Base-by-base conservation (phyloP, 2,329 filamentous ascomycete genomes). In the Nothophoma quercina region DNA sequence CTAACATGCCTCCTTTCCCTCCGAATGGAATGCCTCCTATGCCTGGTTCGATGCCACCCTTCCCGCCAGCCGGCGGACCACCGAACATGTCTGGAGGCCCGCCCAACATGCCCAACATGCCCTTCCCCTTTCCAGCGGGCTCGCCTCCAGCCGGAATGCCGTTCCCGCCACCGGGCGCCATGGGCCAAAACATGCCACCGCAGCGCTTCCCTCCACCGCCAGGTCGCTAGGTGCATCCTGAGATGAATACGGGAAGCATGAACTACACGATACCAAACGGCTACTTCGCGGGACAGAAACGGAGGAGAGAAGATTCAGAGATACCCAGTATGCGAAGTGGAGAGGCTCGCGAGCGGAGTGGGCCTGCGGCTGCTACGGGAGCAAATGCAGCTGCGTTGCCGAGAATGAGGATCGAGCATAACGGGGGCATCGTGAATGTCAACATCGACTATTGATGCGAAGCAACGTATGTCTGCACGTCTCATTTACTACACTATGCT, bases 161-260 rank as follows among this genome's bases (percentile, higher is more conserved):
- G 1, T 74, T 75, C 48, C 72, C 74, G n/a, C 74, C 73, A 8
- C 75, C 74, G 13, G 64, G 64, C 18, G 65, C 60, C 7, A 70
- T 74, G 64, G 70, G 70, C 13, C n/a, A n/a, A n/a, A 43, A 51
- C 3, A 63, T 68, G 60, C 64, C 64, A 2, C 65, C 63, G 21
- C 60, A 63, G 18, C 63, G 63, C 28, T 70, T 64, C 18, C 66
- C 67, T 43, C 58, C 64, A 41, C 61, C 62, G 15, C 60, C 64
- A 19, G 67, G 67, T 55, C 65, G 63, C 29, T 66, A 66, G 63
- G 54, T 39, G 50, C 55, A 39, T 41, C 42, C 59, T 35, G 56
- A 28, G 34, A 43, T 23, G 22, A 41, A 56, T 19, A 52, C 21
- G 40, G 54, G 53, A 55, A 41, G 42, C 25, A 42, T 35, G 32